Evolutionary conservation across 192 early-diverging fungal genomes (phyloP).

Genomic region (Coemansia sp.): DNA sequence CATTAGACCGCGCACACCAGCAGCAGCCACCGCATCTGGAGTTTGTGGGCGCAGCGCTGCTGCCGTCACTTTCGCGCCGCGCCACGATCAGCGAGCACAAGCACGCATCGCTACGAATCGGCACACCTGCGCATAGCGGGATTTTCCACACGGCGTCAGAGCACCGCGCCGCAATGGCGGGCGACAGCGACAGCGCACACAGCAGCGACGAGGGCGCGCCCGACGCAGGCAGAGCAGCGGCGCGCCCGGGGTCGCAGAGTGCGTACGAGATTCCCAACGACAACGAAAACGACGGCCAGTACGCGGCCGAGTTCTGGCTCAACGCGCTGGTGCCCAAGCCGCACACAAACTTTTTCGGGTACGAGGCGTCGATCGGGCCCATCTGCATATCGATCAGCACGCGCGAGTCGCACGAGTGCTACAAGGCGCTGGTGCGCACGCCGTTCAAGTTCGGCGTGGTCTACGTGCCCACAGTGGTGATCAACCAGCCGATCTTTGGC

Average conservation of each 20-base stretch:
- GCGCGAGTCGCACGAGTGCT: conserved; percentile 54
- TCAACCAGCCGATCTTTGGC: conserved; percentile 44
- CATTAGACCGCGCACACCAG: conserved; percentile 6
- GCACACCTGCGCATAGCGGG: conserved; percentile 6
- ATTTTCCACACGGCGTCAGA: neutral
- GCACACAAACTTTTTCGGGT: conserved; percentile 56
- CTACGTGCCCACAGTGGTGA: conserved; percentile 49
- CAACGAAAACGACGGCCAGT: conserved; percentile 54
- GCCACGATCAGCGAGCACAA: conserved; percentile 46
- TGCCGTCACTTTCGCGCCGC: conserved; percentile 45
- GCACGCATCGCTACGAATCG: conserved; percentile 35
- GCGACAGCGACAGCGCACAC: conserved; percentile 6
- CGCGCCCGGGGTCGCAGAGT: conserved; percentile 23
- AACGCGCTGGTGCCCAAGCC: conserved; percentile 55
- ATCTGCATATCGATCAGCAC: conserved; percentile 55
- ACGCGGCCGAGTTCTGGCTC: conserved; percentile 54
- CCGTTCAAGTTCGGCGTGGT: conserved; percentile 53
- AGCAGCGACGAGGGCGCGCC: conserved; percentile 3
- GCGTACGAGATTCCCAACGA: conserved; percentile 48
- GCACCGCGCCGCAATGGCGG: neutral
- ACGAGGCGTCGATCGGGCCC: conserved; percentile 48
- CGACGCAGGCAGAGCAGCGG: conserved; percentile 14
- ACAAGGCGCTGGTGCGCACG: conserved; percentile 51
- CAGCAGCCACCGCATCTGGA: conserved; percentile 18
- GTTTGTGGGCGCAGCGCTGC: conserved; percentile 48